Conservation (phyloP, 805 yeast species). For the Scheffersomyces ergatensis region DNA sequence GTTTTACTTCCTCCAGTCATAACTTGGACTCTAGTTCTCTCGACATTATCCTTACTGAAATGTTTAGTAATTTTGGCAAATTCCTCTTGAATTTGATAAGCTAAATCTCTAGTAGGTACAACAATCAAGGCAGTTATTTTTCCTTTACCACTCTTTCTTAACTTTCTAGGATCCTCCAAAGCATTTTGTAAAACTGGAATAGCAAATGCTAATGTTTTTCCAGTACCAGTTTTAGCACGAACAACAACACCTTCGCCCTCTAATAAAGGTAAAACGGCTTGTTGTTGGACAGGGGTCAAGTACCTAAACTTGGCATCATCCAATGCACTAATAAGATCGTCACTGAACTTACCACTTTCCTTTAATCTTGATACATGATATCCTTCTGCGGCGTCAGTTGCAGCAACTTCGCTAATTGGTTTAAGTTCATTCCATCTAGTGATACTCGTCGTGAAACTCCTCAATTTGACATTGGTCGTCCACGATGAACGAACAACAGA, state of each 20-base stretch:
- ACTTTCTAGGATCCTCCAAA: slow-evolving; percentile 30
- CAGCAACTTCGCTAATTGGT: background rate
- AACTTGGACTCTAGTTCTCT: slow-evolving; percentile 38
- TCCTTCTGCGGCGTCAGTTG: background rate
- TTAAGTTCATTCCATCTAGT: too few relatives aligned
- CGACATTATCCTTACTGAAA: slow-evolving; percentile 14
- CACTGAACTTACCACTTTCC: slow-evolving; percentile 8
- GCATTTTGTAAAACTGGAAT: slow-evolving; percentile 53
- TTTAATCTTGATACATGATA: slow-evolving; percentile 9
- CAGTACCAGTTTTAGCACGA: slow-evolving; percentile 94
- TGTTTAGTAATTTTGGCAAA: slow-evolving; percentile 42
- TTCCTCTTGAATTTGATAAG: slow-evolving; percentile 74
- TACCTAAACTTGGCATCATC: slow-evolving; percentile 44
- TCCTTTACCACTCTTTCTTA: slow-evolving; percentile 25
- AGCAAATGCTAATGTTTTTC: slow-evolving; percentile 88
- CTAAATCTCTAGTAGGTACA: slow-evolving; percentile 91
- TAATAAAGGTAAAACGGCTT: slow-evolving; percentile 58
- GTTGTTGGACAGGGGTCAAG: slow-evolving; percentile 69
- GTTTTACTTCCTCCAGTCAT: slow-evolving; percentile 67
- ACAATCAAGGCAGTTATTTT: slow-evolving; percentile 54
- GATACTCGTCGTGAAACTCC: too few relatives aligned
- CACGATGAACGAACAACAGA: too few relatives aligned
- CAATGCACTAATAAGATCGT: slow-evolving; percentile 27
- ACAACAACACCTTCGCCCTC: slow-evolving; percentile 68
- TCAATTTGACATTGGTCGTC: too few relatives aligned